Conservation (phyloP, 192 early-diverging fungal species). For the Tieghemiomyces parasiticus region DNA sequence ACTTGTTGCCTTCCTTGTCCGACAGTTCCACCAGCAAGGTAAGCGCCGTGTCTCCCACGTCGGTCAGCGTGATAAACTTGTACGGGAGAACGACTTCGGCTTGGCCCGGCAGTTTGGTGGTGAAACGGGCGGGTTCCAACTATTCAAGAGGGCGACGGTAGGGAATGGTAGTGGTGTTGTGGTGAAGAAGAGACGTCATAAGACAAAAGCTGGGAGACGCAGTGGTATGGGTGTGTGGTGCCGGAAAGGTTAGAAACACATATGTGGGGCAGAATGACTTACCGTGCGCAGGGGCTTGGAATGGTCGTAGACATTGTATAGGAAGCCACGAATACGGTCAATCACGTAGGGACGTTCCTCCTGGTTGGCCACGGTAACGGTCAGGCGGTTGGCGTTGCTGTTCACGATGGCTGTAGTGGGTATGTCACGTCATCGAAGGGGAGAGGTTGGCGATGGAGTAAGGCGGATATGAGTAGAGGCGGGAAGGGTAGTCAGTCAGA, state of each 20-base stretch:
- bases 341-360: not conserved
- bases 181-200: not conserved
- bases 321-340: constrained; percentile 7
- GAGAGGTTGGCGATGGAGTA: not conserved
- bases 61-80: not conserved
- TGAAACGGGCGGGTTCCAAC: constrained; percentile 11
- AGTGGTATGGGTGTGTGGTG: not conserved
- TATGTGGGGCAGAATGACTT: no score
- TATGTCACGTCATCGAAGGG: not conserved
- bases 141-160: not conserved
- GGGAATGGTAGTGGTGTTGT: not conserved
- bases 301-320: not conserved
- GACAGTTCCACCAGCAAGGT: constrained; percentile 4
- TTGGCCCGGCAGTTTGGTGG: not conserved
- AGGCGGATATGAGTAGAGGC: not conserved
- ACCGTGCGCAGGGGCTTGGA: not conserved
- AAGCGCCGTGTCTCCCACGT: not conserved
- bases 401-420: not conserved
- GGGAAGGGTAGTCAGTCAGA: not conserved
- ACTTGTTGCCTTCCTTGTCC: constrained; percentile 5
- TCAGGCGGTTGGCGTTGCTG: not conserved
- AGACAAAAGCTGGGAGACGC: not conserved
- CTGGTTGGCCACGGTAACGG: not conserved
- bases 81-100: not conserved
- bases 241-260: not conserved